Conservation (phyloP, 345 rosid genomes). For the Erysimum cheiranthoides region DNA sequence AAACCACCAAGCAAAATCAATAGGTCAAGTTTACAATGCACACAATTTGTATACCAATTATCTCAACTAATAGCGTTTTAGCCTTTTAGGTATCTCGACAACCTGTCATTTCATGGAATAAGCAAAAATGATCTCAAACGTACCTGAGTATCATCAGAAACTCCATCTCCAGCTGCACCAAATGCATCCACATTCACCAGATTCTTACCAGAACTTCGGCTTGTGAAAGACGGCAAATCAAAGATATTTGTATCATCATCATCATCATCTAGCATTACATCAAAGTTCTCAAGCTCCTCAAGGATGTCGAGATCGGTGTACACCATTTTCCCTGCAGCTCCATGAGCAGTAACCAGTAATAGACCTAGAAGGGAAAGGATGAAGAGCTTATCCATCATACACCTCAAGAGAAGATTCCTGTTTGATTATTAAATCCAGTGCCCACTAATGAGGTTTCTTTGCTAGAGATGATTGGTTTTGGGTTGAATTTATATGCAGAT, state of each 20-base stretch:
- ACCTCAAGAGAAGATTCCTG: slow-evolving; percentile 34
- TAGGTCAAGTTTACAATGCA: not conserved
- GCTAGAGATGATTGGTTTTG: slow-evolving; percentile 48
- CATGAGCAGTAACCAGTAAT: slow-evolving; percentile 56
- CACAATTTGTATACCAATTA: not conserved
- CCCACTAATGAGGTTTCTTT: slow-evolving; percentile 41
- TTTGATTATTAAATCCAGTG: slow-evolving; percentile 31
- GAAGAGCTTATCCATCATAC: slow-evolving; percentile 64
- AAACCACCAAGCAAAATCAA: not conserved
- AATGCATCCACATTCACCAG: slow-evolving; percentile 94
- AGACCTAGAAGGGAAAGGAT: slow-evolving; percentile 59
- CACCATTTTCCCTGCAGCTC: slow-evolving; percentile 59
- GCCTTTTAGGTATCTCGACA: not conserved
- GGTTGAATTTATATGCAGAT: slow-evolving; percentile 67
- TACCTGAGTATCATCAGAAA: slow-evolving; percentile 96
- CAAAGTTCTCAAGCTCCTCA: slow-evolving; percentile 61
- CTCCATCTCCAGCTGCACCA: slow-evolving; percentile 92
- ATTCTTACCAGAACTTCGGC: slow-evolving; percentile 65
- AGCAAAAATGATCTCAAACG: slow-evolving; percentile 23
- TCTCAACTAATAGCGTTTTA: slow-evolving; percentile 3
- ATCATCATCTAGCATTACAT: slow-evolving; percentile 55
- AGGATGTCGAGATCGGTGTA: slow-evolving; percentile 53
- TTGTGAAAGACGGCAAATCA: slow-evolving; percentile 57
- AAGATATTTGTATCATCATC: slow-evolving; percentile 45
- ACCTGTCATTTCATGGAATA: slow-evolving; percentile 19